A percentile compares a stretch with the other conserved stretches of the same genome.
Evolutionary conservation across 2,329 filamentous ascomycete genomes (phyloP).

Genomic region (Curvularia lunata): DNA sequence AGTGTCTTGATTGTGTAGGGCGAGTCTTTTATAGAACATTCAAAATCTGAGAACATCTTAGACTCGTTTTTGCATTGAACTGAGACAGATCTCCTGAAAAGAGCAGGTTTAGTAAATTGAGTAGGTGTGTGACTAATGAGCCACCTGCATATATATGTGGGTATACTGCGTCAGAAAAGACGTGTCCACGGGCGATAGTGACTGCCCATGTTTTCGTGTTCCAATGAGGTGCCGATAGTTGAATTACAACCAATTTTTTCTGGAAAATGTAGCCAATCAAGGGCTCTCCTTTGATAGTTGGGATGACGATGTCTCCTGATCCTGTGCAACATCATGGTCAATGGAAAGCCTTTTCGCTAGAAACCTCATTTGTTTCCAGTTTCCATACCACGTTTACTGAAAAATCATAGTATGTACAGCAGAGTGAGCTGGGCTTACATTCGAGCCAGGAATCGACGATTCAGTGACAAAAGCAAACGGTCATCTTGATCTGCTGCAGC

Average conservation of each 20-base stretch:
- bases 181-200: no score
- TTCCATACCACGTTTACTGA: background rate
- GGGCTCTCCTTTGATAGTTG: no score
- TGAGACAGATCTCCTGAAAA: no score
- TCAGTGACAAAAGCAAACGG: background rate
- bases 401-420: background rate
- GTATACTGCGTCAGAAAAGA: background rate
- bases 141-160: background rate
- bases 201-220: background rate
- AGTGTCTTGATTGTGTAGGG: no score
- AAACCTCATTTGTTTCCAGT: background rate
- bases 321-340: no score
- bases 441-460: background rate
- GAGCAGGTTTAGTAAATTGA: background rate
- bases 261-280: background rate
- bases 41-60: no score
- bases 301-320: no score
- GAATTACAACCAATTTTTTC: background rate
- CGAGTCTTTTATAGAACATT: no score
- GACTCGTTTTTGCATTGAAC: no score
- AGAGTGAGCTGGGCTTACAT: background rate
- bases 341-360: background rate
- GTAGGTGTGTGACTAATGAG: background rate
- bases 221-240: background rate
- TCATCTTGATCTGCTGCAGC: background rate